These are phyloP conservation scores for Cercis canadensis DNA, from an alignment of 306 rosid genomes.

Conservation along the genomic window DNA sequence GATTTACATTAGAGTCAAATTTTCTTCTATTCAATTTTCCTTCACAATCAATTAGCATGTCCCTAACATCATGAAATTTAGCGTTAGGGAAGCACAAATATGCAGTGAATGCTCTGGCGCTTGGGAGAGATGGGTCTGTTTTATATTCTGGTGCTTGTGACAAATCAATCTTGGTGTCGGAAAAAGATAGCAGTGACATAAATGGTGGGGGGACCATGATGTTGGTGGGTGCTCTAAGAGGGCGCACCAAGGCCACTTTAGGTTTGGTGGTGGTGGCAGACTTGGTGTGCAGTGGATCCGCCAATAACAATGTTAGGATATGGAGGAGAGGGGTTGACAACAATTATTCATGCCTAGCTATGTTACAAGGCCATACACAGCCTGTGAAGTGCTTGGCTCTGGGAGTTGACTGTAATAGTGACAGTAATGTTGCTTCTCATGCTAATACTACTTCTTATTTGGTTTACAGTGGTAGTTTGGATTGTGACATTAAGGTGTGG, in stretches of 20 bases:
- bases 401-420: slow-evolving; percentile 26
- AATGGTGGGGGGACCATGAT: slow-evolving; percentile 35
- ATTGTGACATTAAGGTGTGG: slow-evolving; percentile 72
- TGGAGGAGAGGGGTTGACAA: slow-evolving; percentile 63
- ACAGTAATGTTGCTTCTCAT: slow-evolving; percentile 1
- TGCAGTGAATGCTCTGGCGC: slow-evolving; percentile 71
- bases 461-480: slow-evolving; percentile 70
- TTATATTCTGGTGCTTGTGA: slow-evolving; percentile 85
- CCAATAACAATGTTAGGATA: slow-evolving; percentile 66
- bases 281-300: slow-evolving; percentile 79
- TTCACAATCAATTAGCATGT: too few species aligned
- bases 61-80: too few species aligned
- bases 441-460: slow-evolving; percentile 37
- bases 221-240: slow-evolving; percentile 70
- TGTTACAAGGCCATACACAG: slow-evolving; percentile 62
- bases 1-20: too few species aligned
- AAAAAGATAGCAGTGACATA: neutral
- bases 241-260: slow-evolving; percentile 66
- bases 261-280: slow-evolving; percentile 61
- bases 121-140: slow-evolving; percentile 50
- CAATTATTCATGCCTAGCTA: slow-evolving; percentile 60
- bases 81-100: slow-evolving; percentile 72
- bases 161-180: slow-evolving; percentile 74
- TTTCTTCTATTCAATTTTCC: too few species aligned
- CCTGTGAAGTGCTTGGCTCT: slow-evolving; percentile 70